phyloP scores from a whole-genome alignment of 176 grass and related monocot species.

The Rhynchospora breviuscula region DNA sequence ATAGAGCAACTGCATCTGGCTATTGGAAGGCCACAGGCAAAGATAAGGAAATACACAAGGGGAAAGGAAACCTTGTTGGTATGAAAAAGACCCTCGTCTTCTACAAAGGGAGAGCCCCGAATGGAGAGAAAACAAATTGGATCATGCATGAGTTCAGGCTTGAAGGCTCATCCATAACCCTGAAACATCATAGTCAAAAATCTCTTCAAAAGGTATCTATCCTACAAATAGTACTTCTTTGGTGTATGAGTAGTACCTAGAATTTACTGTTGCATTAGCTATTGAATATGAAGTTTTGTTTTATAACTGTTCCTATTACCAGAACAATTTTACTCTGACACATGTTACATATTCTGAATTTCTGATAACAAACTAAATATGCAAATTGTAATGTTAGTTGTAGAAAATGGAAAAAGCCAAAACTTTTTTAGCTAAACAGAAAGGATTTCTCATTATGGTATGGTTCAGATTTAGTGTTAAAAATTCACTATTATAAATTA shows the following conservation, averaged over 20 bases:
- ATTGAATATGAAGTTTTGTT: not conserved
- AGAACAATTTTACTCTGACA: not conserved
- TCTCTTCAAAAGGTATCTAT: constrained; percentile 14
- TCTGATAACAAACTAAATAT: not conserved
- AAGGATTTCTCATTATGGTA: too few relatives aligned
- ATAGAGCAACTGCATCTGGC: constrained; percentile 20
- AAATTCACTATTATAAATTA: too few relatives aligned
- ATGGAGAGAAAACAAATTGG: constrained; percentile 32
- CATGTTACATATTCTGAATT: not conserved
- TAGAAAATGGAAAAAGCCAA: not conserved
- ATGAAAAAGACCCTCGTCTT: constrained; percentile 31
- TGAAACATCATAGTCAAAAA: not conserved
- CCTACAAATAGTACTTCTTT: not conserved
- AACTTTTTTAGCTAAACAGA: too few relatives aligned
- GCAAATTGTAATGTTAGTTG: not conserved
- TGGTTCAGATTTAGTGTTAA: too few relatives aligned
- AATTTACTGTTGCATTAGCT: not conserved
- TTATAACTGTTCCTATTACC: not conserved
- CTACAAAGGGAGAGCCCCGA: constrained; percentile 30
- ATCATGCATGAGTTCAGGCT: constrained; percentile 32
- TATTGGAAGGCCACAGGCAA: constrained; percentile 35
- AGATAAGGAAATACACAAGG: constrained; percentile 10
- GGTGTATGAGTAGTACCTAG: not conserved
- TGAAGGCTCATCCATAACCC: constrained; percentile 7
- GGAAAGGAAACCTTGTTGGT: constrained; percentile 20